Percentiles rank a stretch among this genome's conserved stretches.
Conservation (phyloP, 345 rosid species). For the Eucalyptus polyanthemos region DNA sequence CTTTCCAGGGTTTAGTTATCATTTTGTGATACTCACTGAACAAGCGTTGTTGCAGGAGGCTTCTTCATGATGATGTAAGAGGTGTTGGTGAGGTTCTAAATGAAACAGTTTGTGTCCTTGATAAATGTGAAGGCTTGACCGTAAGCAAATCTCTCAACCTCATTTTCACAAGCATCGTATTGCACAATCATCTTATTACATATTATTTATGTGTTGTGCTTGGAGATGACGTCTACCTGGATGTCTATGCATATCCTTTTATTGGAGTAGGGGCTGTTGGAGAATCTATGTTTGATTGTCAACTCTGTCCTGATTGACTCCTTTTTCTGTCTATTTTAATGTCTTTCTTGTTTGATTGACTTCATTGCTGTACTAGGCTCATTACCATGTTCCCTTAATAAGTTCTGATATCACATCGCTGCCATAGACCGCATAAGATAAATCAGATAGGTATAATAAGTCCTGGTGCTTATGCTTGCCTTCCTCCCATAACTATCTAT, state of each 20-base stretch:
- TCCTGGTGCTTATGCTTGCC: neutral
- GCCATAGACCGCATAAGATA: neutral
- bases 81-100: conserved; percentile 90
- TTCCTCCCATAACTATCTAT: neutral
- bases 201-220: neutral
- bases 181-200: neutral
- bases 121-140: conserved; percentile 81
- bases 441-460: neutral
- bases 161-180: neutral
- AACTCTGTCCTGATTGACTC: neutral
- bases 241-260: neutral
- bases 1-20: neutral
- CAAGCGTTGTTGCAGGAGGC: conserved; percentile 37
- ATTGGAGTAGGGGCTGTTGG: neutral
- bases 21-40: neutral
- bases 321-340: neutral
- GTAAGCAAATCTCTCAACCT: conserved; percentile 24
- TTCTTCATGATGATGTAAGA: conserved; percentile 72
- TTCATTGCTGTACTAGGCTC: neutral
- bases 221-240: neutral
- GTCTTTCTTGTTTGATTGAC: neutral
- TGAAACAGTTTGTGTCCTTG: conserved; percentile 66
- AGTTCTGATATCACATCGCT: neutral
- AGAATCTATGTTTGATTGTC: neutral
- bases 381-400: neutral